Evolutionary conservation across 805 yeast genomes (phyloP), one percentile per base, ranked within the genome.

Genomic region (Lipomyces mesembrius): DNA sequence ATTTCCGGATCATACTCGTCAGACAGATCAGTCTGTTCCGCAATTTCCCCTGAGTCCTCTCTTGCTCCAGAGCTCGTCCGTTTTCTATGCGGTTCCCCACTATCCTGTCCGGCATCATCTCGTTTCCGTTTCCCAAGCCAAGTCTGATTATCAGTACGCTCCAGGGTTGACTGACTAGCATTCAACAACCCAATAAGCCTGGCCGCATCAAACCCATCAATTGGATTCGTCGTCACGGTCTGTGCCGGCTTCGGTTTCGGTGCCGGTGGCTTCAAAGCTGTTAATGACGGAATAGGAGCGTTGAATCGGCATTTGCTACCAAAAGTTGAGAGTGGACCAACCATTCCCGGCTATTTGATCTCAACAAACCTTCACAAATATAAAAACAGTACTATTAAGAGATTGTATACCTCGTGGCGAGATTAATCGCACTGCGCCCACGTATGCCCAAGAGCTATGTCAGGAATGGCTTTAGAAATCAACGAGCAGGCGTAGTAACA

Each of bases 331-430:
- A 43, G 20, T 1, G 22, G 49, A 4, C 49, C 9, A 6, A n/a
- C 49, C 49, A 43, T 43, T 17, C 49, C 49, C 49, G 49, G 49
- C 49, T 43, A 43, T 6, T 43, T 43, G 49, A 43, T 43, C 49
- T 43, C 49, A 43, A 43, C 49, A 43, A 37, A n/a, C 20, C 22
- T 43, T 43, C 49, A 37, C 12, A 43, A 43, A 43, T 17, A 43
- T 43, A n/a, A n/a, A 17, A 43, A 43, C 17, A 9, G 43, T 14
- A n/a, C 8, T 17, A n/a, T 17, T n/a, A n/a, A 43, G 20, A n/a
- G 22, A 43, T 17, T n/a, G 14, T 43, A 43, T 43, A 43, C 49
- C 49, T 43, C 49, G 49, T 8, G 49, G 22, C 49, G 9, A 43
- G 49, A 43, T 43, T 8, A 43, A 43, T n/a, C 20, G 49, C 49